Percentiles rank a stretch among this genome's conserved stretches.
Evolutionary conservation across 306 rosid species (phyloP).

Genomic region (Delonix regia): DNA sequence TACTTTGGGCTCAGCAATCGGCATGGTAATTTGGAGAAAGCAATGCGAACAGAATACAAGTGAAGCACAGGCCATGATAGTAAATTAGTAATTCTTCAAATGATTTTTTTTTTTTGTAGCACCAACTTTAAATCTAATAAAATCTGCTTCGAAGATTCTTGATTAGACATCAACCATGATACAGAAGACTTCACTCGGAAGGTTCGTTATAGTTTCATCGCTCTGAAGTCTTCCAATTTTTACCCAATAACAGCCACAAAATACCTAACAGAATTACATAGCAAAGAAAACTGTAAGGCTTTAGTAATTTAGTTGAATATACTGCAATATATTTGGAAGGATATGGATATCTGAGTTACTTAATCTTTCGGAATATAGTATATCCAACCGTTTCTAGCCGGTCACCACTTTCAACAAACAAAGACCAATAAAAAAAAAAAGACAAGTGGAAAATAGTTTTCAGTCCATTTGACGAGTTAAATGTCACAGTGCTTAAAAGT

Average conservation of each 20-base stretch:
- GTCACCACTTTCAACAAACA: neutral
- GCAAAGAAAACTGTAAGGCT: neutral
- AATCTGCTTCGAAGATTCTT: neutral
- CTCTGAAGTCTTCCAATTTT: slow-evolving; percentile 26
- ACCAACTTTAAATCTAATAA: neutral
- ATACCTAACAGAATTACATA: slow-evolving; percentile 3
- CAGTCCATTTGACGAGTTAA: neutral
- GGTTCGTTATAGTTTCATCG: slow-evolving; percentile 16
- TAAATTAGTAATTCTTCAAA: neutral
- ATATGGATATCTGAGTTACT: slow-evolving; percentile 1
- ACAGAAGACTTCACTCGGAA: neutral
- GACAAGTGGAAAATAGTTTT: neutral
- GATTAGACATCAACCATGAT: neutral
- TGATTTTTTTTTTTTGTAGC: neutral
- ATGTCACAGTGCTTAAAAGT: too few species aligned
- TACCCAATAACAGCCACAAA: neutral
- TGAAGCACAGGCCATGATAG: neutral
- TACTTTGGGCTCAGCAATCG: too few species aligned
- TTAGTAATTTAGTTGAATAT: neutral
- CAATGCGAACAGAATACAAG: neutral
- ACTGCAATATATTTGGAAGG: neutral
- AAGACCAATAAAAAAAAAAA: neutral
- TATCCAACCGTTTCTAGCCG: neutral
- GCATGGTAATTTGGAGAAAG: neutral
- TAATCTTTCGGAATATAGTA: neutral